Evolutionary conservation across 2,329 filamentous ascomycete genomes (phyloP).

Genomic region (Fusarium citri): DNA sequence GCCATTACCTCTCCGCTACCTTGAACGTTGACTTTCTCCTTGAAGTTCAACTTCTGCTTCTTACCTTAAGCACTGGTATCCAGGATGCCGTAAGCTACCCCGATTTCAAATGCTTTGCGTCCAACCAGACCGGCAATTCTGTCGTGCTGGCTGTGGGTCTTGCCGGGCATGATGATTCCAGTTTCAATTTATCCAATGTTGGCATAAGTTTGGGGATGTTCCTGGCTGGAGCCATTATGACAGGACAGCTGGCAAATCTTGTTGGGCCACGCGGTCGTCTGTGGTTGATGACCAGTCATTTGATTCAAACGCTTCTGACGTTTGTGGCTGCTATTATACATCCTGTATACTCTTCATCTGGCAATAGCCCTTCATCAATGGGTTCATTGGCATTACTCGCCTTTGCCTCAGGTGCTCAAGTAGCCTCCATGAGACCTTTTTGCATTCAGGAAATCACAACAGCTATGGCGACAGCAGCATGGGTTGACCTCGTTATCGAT

Average conservation of each 20-base stretch:
- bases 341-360: background rate
- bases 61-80: background rate
- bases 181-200: background rate
- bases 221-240: background rate
- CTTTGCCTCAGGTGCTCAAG: background rate
- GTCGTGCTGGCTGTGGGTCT: background rate
- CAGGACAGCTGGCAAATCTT: background rate
- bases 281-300: background rate
- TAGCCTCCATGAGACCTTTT: background rate
- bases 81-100: slow-evolving; percentile 6
- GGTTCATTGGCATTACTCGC: background rate
- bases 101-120: background rate
- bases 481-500: slow-evolving; percentile 1
- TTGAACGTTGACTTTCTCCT: background rate
- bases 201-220: background rate
- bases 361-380: background rate
- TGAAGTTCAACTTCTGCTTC: background rate
- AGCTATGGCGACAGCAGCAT: background rate
- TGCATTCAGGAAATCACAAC: background rate
- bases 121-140: background rate
- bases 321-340: background rate
- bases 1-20: background rate
- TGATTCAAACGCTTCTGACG: background rate
- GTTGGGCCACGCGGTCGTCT: background rate
- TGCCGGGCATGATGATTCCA: background rate